Percentiles rank a stretch among this genome's conserved stretches.
phyloP scores from a whole-genome alignment of 1,284 basidiomycete genomes.

The Tranzscheliella williamsii region DNA sequence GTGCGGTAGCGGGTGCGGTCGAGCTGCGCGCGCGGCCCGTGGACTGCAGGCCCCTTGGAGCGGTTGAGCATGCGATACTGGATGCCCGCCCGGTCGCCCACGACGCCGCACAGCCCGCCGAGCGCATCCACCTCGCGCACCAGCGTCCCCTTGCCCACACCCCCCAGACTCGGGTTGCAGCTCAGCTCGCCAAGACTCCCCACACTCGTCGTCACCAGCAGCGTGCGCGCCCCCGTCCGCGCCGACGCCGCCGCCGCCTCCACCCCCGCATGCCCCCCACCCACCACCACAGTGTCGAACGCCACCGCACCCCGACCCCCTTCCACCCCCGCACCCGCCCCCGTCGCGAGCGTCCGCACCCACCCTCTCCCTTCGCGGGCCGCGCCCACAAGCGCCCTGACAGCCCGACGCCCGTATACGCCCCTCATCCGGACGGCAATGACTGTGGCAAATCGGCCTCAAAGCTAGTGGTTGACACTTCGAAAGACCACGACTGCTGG shows the following conservation, averaged over 20 bases:
- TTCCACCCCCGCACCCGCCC: no score
- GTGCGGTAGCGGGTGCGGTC: conserved; percentile 79
- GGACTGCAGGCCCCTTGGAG: conserved; percentile 81
- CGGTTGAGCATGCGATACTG: conserved; percentile 83
- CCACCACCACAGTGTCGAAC: conserved; percentile 75
- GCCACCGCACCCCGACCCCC: no score
- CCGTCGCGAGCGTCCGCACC: no score
- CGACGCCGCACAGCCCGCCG: conserved; percentile 76
- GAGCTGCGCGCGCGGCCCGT: conserved; percentile 87
- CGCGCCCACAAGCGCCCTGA: no score
- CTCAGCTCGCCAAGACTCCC: conserved; percentile 84
- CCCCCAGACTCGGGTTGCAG: conserved; percentile 71
- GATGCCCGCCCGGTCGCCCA: conserved; percentile 81
- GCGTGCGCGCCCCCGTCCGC: conserved; percentile 75
- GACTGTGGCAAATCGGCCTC: no score
- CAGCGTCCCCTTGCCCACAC: conserved; percentile 85
- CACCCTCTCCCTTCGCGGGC: no score
- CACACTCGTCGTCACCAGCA: conserved; percentile 77
- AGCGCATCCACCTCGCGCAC: conserved; percentile 85
- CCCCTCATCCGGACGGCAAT: no score
- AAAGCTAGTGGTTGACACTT: no score
- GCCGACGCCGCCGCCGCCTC: conserved; percentile 85
- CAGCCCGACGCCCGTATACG: no score
- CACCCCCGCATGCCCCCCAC: conserved; percentile 88
- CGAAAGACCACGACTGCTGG: no score